phyloP scores from a whole-genome alignment of 1,139 yeast species.

The Pichia sp. region DNA sequence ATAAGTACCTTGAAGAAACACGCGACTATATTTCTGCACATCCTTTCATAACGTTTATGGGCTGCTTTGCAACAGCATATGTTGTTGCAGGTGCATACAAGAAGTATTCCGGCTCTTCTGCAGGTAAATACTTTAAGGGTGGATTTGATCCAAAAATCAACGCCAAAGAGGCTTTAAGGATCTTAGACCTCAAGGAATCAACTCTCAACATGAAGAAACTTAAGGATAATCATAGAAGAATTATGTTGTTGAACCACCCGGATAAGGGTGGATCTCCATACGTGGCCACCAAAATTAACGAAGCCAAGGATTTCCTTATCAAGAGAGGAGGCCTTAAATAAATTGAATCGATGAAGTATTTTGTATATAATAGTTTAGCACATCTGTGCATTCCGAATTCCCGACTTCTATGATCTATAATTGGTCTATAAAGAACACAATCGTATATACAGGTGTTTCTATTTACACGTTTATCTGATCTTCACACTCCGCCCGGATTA shows the following conservation, averaged over 20 bases:
- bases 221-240: slow-evolving; percentile 87
- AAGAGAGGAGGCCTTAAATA: slow-evolving; percentile 51
- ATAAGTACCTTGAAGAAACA: slow-evolving; percentile 63
- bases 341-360: too few species aligned
- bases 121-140: slow-evolving; percentile 71
- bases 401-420: too few species aligned
- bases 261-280: slow-evolving; percentile 97
- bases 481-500: too few species aligned
- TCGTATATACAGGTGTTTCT: too few species aligned
- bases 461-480: too few species aligned
- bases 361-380: too few species aligned
- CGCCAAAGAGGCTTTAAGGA: slow-evolving; percentile 84
- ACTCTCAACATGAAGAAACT: slow-evolving; percentile 68
- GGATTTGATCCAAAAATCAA: slow-evolving; percentile 88
- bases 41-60: slow-evolving; percentile 68
- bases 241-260: slow-evolving; percentile 94
- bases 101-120: slow-evolving; percentile 63
- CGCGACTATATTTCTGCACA: slow-evolving; percentile 63
- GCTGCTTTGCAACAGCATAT: slow-evolving; percentile 60
- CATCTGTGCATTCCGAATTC: too few species aligned
- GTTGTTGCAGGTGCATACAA: slow-evolving; percentile 64
- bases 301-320: slow-evolving; percentile 90
- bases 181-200: slow-evolving; percentile 76
- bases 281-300: slow-evolving; percentile 93
- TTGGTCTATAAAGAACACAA: too few species aligned